These are phyloP conservation scores for Gilbertella persicaria DNA, from an alignment of 371 early-diverging fungal genomes.

Conservation along the genomic window DNA sequence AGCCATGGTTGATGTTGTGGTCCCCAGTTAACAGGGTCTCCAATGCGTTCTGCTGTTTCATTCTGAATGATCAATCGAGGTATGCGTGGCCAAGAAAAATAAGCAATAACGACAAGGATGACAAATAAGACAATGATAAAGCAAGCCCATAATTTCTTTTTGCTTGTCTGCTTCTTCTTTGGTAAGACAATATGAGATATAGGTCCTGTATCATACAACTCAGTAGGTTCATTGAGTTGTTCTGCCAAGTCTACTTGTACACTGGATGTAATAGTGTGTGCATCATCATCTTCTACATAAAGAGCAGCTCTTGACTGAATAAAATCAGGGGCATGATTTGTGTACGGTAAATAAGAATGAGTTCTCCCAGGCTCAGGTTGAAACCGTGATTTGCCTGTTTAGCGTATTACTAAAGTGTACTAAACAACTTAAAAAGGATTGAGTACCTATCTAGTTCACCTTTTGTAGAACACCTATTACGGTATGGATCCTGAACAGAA, in stretches of 20 bases:
- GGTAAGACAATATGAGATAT: neutral
- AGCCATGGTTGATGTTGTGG: conserved; percentile 20
- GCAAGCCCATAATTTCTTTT: neutral
- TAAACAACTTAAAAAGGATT: too few relatives aligned
- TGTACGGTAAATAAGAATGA: conserved; percentile 40
- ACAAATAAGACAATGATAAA: neutral
- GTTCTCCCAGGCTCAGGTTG: conserved; percentile 21
- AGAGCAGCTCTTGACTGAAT: conserved; percentile 18
- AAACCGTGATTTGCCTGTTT: too few relatives aligned
- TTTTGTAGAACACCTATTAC: too few relatives aligned
- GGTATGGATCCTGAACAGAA: too few relatives aligned
- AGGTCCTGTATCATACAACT: neutral
- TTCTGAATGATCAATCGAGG: conserved; percentile 11
- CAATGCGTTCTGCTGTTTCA: conserved; percentile 21
- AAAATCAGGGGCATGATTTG: conserved; percentile 32
- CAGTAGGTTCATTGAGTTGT: neutral
- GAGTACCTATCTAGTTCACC: too few relatives aligned
- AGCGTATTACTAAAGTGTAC: too few relatives aligned
- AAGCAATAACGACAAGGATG: conserved; percentile 4
- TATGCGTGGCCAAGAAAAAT: conserved; percentile 28
- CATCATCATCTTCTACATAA: conserved; percentile 27
- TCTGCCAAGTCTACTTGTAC: conserved; percentile 18
- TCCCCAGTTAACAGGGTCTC: conserved; percentile 29
- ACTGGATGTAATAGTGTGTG: conserved; percentile 2
- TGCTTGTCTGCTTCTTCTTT: neutral